phyloP scores from a whole-genome alignment of 2,329 filamentous ascomycete species.

The Cytospora paraplurivora region DNA sequence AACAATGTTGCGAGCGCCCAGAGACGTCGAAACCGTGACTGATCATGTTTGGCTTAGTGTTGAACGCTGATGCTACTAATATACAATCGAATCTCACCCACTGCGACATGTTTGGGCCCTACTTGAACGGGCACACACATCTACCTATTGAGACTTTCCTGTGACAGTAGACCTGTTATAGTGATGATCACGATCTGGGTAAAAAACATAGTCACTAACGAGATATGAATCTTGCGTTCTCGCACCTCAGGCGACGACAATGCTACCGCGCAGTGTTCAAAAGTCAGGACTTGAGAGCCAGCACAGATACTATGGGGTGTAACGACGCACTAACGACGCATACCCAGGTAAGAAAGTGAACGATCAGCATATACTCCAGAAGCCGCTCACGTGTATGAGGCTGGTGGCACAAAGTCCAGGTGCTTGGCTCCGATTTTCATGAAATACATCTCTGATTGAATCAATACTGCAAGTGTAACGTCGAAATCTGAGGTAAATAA shows the following conservation, averaged over 20 bases:
- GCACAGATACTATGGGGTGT: background rate
- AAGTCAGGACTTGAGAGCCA: background rate
- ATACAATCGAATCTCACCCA: background rate
- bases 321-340: background rate
- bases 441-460: background rate
- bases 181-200: background rate
- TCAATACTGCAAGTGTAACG: background rate
- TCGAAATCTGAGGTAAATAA: background rate
- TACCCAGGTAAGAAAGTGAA: too few relatives aligned
- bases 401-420: background rate
- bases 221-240: background rate
- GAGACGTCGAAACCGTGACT: conserved; percentile 3
- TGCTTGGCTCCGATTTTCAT: background rate
- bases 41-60: background rate
- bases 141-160: background rate
- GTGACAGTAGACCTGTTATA: conserved; percentile 5
- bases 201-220: conserved; percentile 9
- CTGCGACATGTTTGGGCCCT: background rate
- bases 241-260: conserved; percentile 6
- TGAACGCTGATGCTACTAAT: background rate
- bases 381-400: background rate
- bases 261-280: conserved; percentile 1
- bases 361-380: background rate
- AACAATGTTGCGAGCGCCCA: conserved; percentile 4
- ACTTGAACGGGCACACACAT: background rate